Conservation (phyloP, 2,329 filamentous ascomycete genomes). For the Juglanconis juglandina region DNA sequence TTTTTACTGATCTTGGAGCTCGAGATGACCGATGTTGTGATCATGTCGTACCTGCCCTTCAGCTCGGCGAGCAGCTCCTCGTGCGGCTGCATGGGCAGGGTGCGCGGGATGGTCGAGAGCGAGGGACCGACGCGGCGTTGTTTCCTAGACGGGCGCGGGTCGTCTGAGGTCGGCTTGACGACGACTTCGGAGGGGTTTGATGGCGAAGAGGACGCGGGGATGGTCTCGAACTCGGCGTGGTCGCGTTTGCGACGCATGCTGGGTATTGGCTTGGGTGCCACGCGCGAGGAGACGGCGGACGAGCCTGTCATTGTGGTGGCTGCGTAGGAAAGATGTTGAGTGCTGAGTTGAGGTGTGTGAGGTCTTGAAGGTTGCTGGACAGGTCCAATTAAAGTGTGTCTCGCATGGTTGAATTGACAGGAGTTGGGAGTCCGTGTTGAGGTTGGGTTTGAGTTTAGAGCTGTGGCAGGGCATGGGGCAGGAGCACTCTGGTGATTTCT, state of each 20-base stretch:
- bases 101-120: slow-evolving; percentile 18
- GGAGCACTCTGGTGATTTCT: background rate
- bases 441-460: slow-evolving; percentile 1
- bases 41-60: slow-evolving; percentile 45
- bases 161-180: background rate
- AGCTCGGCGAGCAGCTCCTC: slow-evolving; percentile 43
- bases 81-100: slow-evolving; percentile 33
- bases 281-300: background rate
- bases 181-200: background rate
- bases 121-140: slow-evolving; percentile 22
- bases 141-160: slow-evolving; percentile 13
- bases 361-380: background rate
- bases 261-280: background rate
- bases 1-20: slow-evolving; percentile 59
- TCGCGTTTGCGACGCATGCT: slow-evolving; percentile 6
- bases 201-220: background rate
- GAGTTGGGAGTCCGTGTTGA: background rate
- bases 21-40: slow-evolving; percentile 53
- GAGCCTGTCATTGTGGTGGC: background rate
- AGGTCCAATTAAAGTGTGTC: background rate
- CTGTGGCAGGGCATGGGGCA: background rate
- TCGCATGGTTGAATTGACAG: background rate
- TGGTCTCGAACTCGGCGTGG: slow-evolving; percentile 1
- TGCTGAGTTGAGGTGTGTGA: too few species aligned
- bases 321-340: background rate